Conservation (phyloP, 129 eudicot genomes). For the Escallonia rubra region DNA sequence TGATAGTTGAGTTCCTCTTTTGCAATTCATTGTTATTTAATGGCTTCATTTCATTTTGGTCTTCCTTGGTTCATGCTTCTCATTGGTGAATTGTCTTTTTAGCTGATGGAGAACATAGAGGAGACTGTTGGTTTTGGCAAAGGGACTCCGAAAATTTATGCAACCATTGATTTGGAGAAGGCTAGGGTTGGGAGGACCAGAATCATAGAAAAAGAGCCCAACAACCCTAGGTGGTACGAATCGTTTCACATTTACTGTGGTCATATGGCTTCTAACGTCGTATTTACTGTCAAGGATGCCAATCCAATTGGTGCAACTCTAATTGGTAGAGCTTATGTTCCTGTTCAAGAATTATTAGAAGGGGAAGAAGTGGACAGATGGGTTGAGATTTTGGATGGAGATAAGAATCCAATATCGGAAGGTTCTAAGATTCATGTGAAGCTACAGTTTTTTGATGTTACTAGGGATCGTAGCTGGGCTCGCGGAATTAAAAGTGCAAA, state of each 20-base stretch:
- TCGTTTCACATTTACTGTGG: conserved; percentile 76
- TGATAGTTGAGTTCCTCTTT: background rate
- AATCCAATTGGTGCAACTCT: conserved; percentile 69
- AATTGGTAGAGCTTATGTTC: conserved; percentile 63
- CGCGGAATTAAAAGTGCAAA: conserved; percentile 51
- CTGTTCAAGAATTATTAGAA: conserved; percentile 47
- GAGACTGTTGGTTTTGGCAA: conserved; percentile 71
- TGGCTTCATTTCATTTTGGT: background rate
- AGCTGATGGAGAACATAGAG: conserved; percentile 52
- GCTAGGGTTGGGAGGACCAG: conserved; percentile 74
- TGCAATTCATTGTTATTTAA: background rate
- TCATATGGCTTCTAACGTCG: conserved; percentile 49
- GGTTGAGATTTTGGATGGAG: conserved; percentile 58
- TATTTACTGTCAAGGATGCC: conserved; percentile 59
- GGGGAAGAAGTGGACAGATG: conserved; percentile 67
- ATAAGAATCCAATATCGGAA: conserved; percentile 47
- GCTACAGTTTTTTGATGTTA: conserved; percentile 60
- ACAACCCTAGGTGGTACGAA: conserved; percentile 65
- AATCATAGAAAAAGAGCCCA: conserved; percentile 46
- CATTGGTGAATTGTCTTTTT: conserved; percentile 16
- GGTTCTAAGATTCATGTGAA: conserved; percentile 69
- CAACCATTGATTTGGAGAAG: conserved; percentile 69
- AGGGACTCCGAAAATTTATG: conserved; percentile 76
- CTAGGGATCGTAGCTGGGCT: conserved; percentile 58
- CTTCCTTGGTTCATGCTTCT: conserved; percentile 7